These are phyloP conservation scores for Tetracladium marchalianum DNA, from an alignment of 495 filamentous ascomycete genomes.

Conservation along the genomic window DNA sequence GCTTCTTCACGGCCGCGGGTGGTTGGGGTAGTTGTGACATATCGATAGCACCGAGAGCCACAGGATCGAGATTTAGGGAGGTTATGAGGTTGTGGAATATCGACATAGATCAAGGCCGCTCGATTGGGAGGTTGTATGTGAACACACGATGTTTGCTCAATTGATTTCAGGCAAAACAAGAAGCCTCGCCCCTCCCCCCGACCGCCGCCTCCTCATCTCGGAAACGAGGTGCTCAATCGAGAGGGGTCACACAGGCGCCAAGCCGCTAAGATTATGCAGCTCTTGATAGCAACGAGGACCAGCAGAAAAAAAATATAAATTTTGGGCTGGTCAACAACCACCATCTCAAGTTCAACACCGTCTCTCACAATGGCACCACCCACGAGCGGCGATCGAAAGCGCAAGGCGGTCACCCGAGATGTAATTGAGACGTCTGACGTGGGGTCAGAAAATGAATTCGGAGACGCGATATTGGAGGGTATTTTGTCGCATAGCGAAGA, in stretches of 20 bases:
- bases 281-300: not conserved
- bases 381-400: conserved; percentile 15
- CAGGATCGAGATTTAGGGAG: conserved; percentile 10
- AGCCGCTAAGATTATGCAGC: conserved; percentile 14
- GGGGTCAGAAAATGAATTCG: conserved; percentile 57
- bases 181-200: no score
- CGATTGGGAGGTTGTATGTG: no score
- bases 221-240: not conserved
- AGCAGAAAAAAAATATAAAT: not conserved
- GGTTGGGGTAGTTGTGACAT: not conserved
- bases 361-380: not conserved
- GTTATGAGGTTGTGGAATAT: conserved; percentile 8
- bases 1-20: conserved; percentile 13
- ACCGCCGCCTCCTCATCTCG: no score
- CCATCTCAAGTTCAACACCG: not conserved
- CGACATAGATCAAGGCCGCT: not conserved
- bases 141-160: no score
- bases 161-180: no score
- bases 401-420: conserved; percentile 19
- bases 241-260: conserved; percentile 1
- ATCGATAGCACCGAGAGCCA: conserved; percentile 6
- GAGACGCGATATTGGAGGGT: conserved; percentile 51
- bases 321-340: not conserved
- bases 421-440: conserved; percentile 19
- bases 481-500: conserved; percentile 49